Conservation (phyloP, 257 asterid species). For the Vinca minor region DNA sequence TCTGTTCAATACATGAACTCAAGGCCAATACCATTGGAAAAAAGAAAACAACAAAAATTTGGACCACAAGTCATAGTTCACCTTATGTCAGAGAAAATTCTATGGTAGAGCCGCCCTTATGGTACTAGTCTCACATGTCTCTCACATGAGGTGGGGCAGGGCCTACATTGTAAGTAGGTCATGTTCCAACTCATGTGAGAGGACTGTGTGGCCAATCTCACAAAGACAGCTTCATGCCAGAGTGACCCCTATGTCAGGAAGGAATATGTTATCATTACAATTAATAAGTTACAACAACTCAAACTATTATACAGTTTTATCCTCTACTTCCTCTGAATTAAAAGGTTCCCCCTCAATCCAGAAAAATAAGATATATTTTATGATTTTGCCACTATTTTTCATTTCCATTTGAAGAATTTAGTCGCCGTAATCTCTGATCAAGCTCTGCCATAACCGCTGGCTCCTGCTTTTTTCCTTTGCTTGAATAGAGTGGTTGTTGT, state of each 20-base stretch:
- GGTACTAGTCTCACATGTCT: too few relatives aligned
- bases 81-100: too few relatives aligned
- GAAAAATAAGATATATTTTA: not conserved
- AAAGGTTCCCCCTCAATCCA: not conserved
- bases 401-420: conserved; percentile 35
- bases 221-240: too few relatives aligned
- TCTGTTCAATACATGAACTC: not conserved
- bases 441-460: conserved; percentile 97
- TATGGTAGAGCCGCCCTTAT: too few relatives aligned
- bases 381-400: conserved; percentile 26
- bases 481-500: conserved; percentile 62
- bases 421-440: conserved; percentile 67
- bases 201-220: too few relatives aligned
- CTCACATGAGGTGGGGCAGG: too few relatives aligned
- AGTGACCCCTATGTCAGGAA: too few relatives aligned
- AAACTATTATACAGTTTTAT: conserved; percentile 8
- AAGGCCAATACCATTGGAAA: not conserved
- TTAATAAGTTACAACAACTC: not conserved
- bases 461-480: conserved; percentile 92
- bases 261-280: not conserved
- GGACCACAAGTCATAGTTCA: not conserved
- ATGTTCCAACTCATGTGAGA: too few relatives aligned
- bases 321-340: not conserved
- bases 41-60: not conserved
- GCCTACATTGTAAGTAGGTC: too few relatives aligned